Conservation (phyloP, 2,329 filamentous ascomycete species). For the Teratosphaeriaceae sp. region DNA sequence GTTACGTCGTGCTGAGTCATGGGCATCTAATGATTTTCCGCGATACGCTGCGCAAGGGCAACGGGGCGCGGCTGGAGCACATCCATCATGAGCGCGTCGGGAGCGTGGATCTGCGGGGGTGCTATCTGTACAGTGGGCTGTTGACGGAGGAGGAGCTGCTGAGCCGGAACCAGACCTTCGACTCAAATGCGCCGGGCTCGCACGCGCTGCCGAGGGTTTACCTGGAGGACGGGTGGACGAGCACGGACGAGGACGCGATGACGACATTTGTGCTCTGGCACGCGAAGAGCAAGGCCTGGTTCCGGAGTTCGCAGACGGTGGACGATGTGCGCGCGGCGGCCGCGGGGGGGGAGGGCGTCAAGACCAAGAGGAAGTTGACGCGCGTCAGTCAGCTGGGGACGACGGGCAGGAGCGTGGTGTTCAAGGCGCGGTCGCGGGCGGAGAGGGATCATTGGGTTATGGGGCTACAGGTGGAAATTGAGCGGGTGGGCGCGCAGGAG, state of each 20-base stretch:
- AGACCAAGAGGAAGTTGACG: conserved; percentile 43
- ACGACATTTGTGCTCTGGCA: conserved; percentile 64
- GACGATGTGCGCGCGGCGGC: conserved; percentile 28
- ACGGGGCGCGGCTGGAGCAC: conserved; percentile 50
- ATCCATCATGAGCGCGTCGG: conserved; percentile 57
- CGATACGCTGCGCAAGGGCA: conserved; percentile 48
- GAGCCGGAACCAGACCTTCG: conserved; percentile 59
- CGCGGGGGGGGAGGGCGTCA: conserved; percentile 28
- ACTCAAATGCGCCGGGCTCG: conserved; percentile 54
- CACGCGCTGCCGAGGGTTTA: conserved; percentile 55
- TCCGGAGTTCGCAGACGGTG: conserved; percentile 33
- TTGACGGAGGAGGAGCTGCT: conserved; percentile 57
- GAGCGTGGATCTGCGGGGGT: conserved; percentile 53
- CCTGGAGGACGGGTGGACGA: conserved; percentile 55
- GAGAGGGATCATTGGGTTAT: conserved; percentile 64
- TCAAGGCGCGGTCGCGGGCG: conserved; percentile 56
- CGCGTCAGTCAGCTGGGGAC: conserved; percentile 55
- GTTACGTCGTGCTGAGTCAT: conserved; percentile 53
- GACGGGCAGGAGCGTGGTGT: conserved; percentile 57
- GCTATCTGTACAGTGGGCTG: conserved; percentile 60
- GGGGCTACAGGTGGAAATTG: conserved; percentile 59
- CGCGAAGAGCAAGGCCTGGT: conserved; percentile 50
- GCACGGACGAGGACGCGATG: conserved; percentile 58
- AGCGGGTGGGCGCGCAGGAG: conserved; percentile 42
- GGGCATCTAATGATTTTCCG: conserved; percentile 59